phyloP scores from a whole-genome alignment of 805 yeast genomes.

The Sugiyamaella qingdaonensis region DNA sequence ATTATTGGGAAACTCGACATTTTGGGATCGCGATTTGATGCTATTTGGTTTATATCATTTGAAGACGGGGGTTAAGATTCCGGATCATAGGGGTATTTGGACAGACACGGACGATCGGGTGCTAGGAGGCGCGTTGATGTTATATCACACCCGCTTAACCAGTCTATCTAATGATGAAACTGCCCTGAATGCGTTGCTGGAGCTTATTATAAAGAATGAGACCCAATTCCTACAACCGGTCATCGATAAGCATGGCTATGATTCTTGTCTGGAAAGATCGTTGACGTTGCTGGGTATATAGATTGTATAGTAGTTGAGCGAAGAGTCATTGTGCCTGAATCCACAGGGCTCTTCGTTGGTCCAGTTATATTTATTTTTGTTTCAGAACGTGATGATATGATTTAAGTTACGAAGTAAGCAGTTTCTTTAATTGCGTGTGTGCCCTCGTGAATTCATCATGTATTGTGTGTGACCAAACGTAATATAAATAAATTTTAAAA shows the following conservation, averaged over 20 bases:
- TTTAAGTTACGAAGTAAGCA: too few species aligned
- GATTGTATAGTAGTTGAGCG: too few species aligned
- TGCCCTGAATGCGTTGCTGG: not conserved
- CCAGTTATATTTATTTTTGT: too few species aligned
- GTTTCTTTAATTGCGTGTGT: too few species aligned
- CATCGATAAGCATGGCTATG: constrained; percentile 1
- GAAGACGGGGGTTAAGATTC: not conserved
- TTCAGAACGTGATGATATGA: too few species aligned
- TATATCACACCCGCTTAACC: not conserved
- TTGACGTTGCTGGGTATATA: not conserved
- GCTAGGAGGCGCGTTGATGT: not conserved
- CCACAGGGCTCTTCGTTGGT: too few species aligned
- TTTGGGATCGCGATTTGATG: constrained; percentile 1
- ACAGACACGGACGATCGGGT: constrained; percentile 9
- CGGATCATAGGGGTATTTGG: constrained; percentile 11
- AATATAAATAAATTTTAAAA: not conserved
- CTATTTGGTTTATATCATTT: not conserved
- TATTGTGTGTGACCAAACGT: not conserved
- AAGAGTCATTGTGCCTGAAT: too few species aligned
- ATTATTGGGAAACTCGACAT: not conserved
- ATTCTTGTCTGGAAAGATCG: not conserved
- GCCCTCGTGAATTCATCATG: not conserved
- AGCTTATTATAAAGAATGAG: not conserved
- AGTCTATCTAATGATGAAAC: not conserved
- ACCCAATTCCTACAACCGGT: not conserved